Base-by-base conservation (phyloP, 1,284 basidiomycete species). In the Fomitopsis pinicola region DNA sequence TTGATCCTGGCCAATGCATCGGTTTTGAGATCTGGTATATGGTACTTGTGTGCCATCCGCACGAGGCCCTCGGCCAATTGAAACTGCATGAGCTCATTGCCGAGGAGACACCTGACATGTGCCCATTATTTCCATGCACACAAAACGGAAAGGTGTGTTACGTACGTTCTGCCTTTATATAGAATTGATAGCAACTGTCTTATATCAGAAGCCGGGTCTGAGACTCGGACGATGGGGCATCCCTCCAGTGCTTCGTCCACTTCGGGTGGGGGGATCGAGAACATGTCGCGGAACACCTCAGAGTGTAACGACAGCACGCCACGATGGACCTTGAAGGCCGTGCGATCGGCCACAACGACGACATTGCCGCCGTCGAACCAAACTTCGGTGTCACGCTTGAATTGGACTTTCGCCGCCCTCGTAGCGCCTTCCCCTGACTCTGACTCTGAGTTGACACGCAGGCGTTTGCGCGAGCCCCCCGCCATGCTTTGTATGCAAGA, bases 61-160 rank as follows among this genome's bases (percentile, higher is more conserved):
- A 61, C 40, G 19, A 58, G 22, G 14, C n/a, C 17, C 28, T 62
- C 58, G 19, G 14, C 15, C 5, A 28, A 42, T 3, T 14, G 6
- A 17, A 60, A 52, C 17, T 26, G 82, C 5, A 84, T 84, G n/a
- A 74, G 65, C 88, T 80, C 58, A 87, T 71, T 59, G 79, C 82
- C 28, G 5, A n/a, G 9, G 45, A 28, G 7, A 28, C 22, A 46
- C 5, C 45, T 46, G 30, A 28, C 17, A 19, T 5, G 5, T 12
- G n/a, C 3, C 22, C 9, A 1, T 46, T 12, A 46, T 26, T 9
- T 45, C 22, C 8, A 15, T 46, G 19, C 17, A 9, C 15, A 28
- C 28, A 26, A 4, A 8, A 33, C 8, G 30, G 30, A 33, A 4
- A 30, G 22, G 8, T 2, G 26, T 4, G 7, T 19, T 2, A 28